Conservation (phyloP, 352 stramenopile species). For the Phytophthora pinifolia region DNA sequence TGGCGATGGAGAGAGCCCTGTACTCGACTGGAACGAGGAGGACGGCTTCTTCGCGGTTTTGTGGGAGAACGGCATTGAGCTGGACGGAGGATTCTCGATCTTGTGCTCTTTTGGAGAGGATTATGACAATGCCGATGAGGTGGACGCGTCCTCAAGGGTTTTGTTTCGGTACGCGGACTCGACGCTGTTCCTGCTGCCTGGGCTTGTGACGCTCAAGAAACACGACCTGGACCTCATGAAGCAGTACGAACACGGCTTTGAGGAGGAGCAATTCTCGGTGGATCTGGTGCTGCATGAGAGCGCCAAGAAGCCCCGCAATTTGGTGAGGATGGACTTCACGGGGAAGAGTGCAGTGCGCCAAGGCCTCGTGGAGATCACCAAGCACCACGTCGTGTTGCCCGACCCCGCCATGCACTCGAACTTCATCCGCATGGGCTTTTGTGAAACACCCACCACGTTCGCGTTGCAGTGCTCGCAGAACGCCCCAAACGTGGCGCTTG, state of each 20-base stretch:
- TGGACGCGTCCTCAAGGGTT: conserved; percentile 67
- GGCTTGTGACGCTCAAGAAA: conserved; percentile 76
- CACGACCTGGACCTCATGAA: conserved; percentile 81
- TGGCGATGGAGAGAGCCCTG: conserved; percentile 31
- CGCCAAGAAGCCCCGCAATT: conserved; percentile 33
- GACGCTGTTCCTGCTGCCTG: conserved; percentile 71
- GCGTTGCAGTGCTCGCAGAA: conserved; percentile 81
- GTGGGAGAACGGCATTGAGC: conserved; percentile 73
- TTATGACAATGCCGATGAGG: conserved; percentile 56
- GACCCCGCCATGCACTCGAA: conserved; percentile 82
- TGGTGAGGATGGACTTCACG: conserved; percentile 62
- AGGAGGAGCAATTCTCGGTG: conserved; percentile 78
- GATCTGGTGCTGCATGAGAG: conserved; percentile 76
- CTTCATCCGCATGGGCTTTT: conserved; percentile 81
- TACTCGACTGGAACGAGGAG: conserved; percentile 79
- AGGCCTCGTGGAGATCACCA: conserved; percentile 77
- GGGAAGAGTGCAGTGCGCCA: conserved; percentile 68
- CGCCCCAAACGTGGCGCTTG: conserved; percentile 68
- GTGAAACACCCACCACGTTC: conserved; percentile 72
- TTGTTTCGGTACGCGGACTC: conserved; percentile 82
- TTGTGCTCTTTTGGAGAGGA: conserved; percentile 83
- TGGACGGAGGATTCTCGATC: conserved; percentile 84
- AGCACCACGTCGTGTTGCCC: conserved; percentile 73
- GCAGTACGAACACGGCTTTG: conserved; percentile 83
- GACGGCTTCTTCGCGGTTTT: conserved; percentile 80